Base-by-base conservation (phyloP, 352 stramenopile species). In the Phytophthora sp. region DNA sequence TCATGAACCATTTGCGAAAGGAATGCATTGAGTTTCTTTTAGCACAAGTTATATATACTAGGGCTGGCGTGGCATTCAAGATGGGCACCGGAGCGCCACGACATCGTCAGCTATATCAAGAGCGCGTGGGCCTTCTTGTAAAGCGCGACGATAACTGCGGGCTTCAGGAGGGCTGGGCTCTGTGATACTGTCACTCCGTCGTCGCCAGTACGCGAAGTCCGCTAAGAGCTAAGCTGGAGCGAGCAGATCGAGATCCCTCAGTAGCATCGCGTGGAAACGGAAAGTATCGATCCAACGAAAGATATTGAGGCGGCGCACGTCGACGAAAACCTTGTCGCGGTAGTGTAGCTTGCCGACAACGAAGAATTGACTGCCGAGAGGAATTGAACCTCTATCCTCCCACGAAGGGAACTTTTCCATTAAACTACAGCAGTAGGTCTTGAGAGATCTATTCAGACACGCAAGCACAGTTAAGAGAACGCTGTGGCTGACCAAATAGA, bases 181-280 rank as follows among this genome's bases (percentile, higher is more conserved):
- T 34, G 28, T 11, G 28, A 34, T 34, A 34, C 28, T 11, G 28
- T 11, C 28, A 18, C 9, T 5, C 41, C 41, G 17, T n/a, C 41
- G 4, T 48, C 41, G 23, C 41, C 41, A 20, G 41, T 23, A 48
- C 41, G 23, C 6, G 41, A 48, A 48, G 6, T 30, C 13, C 41
- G 0, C n/a, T 23, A 48, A 48, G 41, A 48, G 20, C 41, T 23
- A 48, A 48, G 41, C 41, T 48, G 41, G 23, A 12, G 15, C 41
- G 41, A 48, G 41, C 23, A 34, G 41, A 48, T 48, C 41, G 41
- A 32, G 41, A 48, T 48, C 41, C 41, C 32, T 18, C 21, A 48
- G 41, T 23, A 48, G 41, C 21, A 34, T 34, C 41, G 41, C 41
- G 20, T 48, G 41, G 23, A 18, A 48, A 30, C 34, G 34, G 34